Conservation (phyloP, 1,284 basidiomycete genomes). For the Termitomyces sp. region DNA sequence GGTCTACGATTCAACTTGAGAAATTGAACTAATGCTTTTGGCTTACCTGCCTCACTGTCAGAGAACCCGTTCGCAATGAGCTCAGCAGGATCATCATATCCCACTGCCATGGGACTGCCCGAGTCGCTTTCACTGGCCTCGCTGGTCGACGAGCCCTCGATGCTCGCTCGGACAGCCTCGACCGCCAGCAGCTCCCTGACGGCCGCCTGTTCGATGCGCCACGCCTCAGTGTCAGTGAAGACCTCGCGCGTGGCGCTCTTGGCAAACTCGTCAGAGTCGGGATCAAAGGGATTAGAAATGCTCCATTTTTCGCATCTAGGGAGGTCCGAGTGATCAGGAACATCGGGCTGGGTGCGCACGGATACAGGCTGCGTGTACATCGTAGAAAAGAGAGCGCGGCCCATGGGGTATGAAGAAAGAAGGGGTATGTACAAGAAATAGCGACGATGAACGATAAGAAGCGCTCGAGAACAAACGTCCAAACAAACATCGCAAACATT, state of each 20-base stretch:
- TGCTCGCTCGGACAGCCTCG: constrained; percentile 17
- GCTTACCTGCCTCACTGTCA: too few species aligned
- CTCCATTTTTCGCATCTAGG: constrained; percentile 53
- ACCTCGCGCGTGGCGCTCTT: constrained; percentile 63
- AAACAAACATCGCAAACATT: constrained; percentile 18
- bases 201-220: constrained; percentile 24
- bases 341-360: constrained; percentile 46
- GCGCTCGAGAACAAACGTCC: constrained; percentile 1
- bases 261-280: constrained; percentile 77
- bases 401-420: constrained; percentile 39
- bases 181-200: constrained; percentile 15
- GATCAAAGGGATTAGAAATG: constrained; percentile 64
- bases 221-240: constrained; percentile 44
- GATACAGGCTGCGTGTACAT: constrained; percentile 33
- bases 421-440: constrained; percentile 5
- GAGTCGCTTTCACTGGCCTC: constrained; percentile 34
- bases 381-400: constrained; percentile 62
- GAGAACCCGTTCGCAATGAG: constrained; percentile 32
- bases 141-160: constrained; percentile 23
- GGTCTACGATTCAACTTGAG: too few species aligned
- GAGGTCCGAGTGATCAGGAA: constrained; percentile 16
- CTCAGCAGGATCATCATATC: constrained; percentile 32
- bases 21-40: too few species aligned
- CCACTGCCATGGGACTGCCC: constrained; percentile 38
- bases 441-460: not conserved